phyloP scores from a whole-genome alignment of 176 grass and related monocot genomes.

The Elymus sibiricus region DNA sequence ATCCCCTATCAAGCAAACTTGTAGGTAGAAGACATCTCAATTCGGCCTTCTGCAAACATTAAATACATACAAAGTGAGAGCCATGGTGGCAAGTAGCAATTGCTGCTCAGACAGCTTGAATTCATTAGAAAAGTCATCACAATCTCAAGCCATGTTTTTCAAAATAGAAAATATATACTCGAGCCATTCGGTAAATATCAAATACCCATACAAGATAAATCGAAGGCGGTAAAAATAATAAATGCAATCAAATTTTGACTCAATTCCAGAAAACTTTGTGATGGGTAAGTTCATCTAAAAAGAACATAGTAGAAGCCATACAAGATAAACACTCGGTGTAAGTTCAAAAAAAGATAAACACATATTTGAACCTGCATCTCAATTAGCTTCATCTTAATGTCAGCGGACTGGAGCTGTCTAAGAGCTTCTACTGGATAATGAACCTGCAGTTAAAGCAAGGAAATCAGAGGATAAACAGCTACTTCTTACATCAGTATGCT shows the following conservation, averaged over 20 bases:
- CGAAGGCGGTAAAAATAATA: slow-evolving; percentile 13
- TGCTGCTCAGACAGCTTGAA: not conserved
- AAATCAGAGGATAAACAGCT: slow-evolving; percentile 8
- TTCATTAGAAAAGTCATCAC: not conserved
- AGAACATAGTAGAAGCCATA: slow-evolving; percentile 12
- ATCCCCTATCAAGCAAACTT: slow-evolving; percentile 75
- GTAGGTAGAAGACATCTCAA: slow-evolving; percentile 80
- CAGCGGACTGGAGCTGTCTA: slow-evolving; percentile 47
- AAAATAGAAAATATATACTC: not conserved
- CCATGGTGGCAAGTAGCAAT: not conserved
- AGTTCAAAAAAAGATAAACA: not conserved
- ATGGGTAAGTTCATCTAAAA: not conserved
- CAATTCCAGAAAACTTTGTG: not conserved
- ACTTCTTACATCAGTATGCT: slow-evolving; percentile 10
- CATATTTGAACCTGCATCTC: slow-evolving; percentile 62
- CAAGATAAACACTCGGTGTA: not conserved
- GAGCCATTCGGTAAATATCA: not conserved
- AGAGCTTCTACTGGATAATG: slow-evolving; percentile 94
- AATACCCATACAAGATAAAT: not conserved
- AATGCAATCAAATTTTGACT: not conserved
- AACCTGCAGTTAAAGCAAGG: slow-evolving; percentile 48
- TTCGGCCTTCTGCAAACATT: slow-evolving; percentile 67
- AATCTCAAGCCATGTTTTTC: not conserved
- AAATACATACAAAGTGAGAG: slow-evolving; percentile 15
- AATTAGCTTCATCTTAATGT: slow-evolving; percentile 60